Conservation (phyloP, 2,329 filamentous ascomycete species). For the Ophiostoma novo-ulmi region DNA sequence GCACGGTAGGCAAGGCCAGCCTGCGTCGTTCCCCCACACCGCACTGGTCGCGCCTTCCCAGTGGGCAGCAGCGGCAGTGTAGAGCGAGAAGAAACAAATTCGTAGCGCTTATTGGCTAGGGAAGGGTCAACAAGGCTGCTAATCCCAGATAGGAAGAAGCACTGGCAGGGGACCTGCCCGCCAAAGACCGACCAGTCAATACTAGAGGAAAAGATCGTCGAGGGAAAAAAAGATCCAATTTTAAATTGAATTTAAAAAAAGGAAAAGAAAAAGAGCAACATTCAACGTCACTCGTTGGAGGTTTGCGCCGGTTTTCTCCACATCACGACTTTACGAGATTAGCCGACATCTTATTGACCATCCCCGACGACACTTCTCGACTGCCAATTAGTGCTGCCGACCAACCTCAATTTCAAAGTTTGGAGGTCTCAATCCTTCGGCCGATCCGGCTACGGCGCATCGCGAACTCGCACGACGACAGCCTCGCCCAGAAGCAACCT, state of each 20-base stretch:
- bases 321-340: not conserved
- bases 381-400: not conserved
- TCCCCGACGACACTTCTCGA: not conserved
- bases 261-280: not conserved
- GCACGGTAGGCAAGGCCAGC: not conserved
- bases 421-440: not conserved
- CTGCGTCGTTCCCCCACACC: conserved; percentile 8
- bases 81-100: conserved; percentile 7
- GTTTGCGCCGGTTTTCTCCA: not conserved
- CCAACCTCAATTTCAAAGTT: not conserved
- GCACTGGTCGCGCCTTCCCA: conserved; percentile 1
- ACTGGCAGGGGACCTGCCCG: conserved; percentile 11
- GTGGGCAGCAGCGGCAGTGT: not conserved
- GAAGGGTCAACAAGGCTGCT: conserved; percentile 3
- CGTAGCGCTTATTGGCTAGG: not conserved
- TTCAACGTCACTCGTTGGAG: not conserved
- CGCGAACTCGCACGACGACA: conserved; percentile 11
- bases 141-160: conserved; percentile 9
- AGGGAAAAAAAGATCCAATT: not conserved
- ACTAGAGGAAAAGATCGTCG: not conserved
- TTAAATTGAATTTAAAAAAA: not conserved
- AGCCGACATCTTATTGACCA: not conserved
- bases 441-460: not conserved
- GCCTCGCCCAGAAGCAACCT: not conserved
- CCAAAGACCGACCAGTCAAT: not conserved